These are phyloP conservation scores for Acanthamoeba sp. DNA, from an alignment of 208 protist species.

Conservation along the genomic window DNA sequence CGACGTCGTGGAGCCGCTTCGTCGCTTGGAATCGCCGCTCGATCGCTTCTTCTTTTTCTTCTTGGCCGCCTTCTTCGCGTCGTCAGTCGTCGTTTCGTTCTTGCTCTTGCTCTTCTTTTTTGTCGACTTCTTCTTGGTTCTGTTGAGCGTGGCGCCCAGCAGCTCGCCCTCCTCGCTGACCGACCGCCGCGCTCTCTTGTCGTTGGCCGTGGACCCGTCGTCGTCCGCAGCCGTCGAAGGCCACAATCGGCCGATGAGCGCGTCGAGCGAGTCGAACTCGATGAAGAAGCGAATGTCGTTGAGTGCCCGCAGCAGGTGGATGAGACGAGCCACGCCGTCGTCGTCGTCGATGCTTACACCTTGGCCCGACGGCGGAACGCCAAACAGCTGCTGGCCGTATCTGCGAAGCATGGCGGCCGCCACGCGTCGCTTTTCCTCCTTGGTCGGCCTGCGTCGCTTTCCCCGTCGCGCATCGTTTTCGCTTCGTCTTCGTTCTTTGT, in stretches of 20 bases:
- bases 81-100: neutral
- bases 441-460: neutral
- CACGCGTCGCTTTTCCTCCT: neutral
- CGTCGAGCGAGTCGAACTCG: slow-evolving; percentile 53
- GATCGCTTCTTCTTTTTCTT: neutral
- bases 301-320: slow-evolving; percentile 5
- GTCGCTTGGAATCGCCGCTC: neutral
- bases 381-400: neutral
- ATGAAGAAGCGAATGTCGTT: slow-evolving; percentile 49
- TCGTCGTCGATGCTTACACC: neutral
- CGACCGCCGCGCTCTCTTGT: neutral
- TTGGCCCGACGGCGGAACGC: neutral
- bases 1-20: neutral
- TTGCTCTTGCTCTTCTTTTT: neutral
- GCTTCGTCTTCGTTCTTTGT: neutral
- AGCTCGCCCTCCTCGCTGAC: neutral
- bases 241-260: neutral
- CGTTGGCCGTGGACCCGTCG: neutral
- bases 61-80: neutral
- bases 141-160: neutral
- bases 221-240: neutral
- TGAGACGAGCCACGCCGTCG: neutral
- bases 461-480: neutral
- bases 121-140: neutral
- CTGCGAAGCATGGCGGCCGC: neutral